Conservation (phyloP, 1,139 yeast species). For the Suhomyces ambrosiae region DNA sequence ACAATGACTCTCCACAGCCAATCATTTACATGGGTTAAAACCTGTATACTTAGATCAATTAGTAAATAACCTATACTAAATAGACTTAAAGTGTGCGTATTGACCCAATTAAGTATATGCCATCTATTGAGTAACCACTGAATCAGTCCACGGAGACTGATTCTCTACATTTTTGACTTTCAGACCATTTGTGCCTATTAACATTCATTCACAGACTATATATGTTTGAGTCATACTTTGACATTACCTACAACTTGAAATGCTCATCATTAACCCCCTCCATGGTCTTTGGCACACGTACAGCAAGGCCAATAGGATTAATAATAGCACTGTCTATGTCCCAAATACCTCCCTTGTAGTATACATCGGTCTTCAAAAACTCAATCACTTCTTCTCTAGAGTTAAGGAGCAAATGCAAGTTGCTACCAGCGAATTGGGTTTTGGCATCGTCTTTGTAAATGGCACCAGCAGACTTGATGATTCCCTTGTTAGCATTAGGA, state of each 20-base stretch:
- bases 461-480: slow-evolving; percentile 67
- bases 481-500: slow-evolving; percentile 51
- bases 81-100: too few species aligned
- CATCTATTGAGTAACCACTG: too few species aligned
- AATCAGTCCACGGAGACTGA: too few species aligned
- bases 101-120: too few species aligned
- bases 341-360: slow-evolving; percentile 72
- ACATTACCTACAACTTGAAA: slow-evolving; percentile 12
- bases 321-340: slow-evolving; percentile 65
- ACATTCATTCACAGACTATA: too few species aligned
- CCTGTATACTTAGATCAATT: too few species aligned
- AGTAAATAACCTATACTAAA: too few species aligned
- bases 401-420: slow-evolving; percentile 63
- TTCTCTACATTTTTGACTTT: too few species aligned
- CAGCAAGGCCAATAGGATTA: slow-evolving; percentile 46
- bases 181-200: too few species aligned
- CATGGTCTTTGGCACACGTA: slow-evolving; percentile 16
- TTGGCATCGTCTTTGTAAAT: slow-evolving; percentile 51
- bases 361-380: slow-evolving; percentile 63
- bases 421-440: slow-evolving; percentile 71
- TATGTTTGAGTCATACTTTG: too few species aligned
- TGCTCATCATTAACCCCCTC: slow-evolving; percentile 16
- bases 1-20: too few species aligned
- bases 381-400: slow-evolving; percentile 64
- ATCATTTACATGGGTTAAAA: too few species aligned